These are phyloP conservation scores for Murraya koenigii DNA, from an alignment of 345 rosid genomes.

Conservation along the genomic window DNA sequence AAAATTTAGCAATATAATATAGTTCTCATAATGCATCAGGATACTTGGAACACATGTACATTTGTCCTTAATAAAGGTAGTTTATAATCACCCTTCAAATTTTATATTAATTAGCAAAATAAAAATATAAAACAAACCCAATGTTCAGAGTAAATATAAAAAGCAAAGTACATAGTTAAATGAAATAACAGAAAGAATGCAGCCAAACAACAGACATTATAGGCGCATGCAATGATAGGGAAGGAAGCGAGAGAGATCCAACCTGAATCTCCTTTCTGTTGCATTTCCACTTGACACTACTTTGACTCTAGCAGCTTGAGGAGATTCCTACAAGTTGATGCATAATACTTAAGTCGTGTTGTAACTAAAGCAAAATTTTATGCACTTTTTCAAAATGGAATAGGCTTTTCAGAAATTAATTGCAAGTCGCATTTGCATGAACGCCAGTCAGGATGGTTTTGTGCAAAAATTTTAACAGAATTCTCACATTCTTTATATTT, in stretches of 20 bases:
- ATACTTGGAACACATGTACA: background rate
- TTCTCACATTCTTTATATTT: background rate
- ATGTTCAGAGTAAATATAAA: background rate
- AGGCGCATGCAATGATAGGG: background rate
- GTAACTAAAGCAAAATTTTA: background rate
- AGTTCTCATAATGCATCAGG: background rate
- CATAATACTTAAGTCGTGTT: slow-evolving; percentile 16
- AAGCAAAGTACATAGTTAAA: background rate
- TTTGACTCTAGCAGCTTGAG: slow-evolving; percentile 97
- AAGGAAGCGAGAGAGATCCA: background rate
- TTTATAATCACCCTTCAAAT: background rate
- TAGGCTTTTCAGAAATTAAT: background rate
- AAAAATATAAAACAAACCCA: background rate
- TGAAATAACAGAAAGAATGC: background rate
- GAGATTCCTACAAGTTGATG: slow-evolving; percentile 72
- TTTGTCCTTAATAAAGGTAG: background rate
- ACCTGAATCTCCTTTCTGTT: slow-evolving; percentile 97
- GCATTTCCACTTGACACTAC: slow-evolving; percentile 95
- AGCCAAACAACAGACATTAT: background rate
- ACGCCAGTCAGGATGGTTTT: background rate
- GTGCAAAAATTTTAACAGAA: background rate
- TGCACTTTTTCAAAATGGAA: background rate
- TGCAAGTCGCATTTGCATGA: background rate
- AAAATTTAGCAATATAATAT: background rate
- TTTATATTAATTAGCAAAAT: background rate